These are phyloP conservation scores for Dioszegia aurantiaca DNA, from an alignment of 768 basidiomycete genomes.

Conservation along the genomic window DNA sequence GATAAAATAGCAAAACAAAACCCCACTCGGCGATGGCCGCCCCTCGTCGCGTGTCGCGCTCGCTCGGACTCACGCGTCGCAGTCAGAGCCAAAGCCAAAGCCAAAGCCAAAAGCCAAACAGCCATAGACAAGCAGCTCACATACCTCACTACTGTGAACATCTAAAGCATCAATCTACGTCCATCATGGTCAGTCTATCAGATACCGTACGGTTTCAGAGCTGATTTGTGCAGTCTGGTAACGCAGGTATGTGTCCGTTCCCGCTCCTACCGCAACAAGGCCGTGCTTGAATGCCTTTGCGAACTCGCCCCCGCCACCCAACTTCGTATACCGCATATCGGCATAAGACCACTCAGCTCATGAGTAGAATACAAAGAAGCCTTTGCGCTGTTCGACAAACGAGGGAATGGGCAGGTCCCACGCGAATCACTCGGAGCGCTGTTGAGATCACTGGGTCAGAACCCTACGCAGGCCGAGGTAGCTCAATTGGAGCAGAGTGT, in stretches of 20 bases:
- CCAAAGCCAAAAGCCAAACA: too few species aligned
- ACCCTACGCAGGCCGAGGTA: conserved; percentile 99
- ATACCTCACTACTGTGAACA: too few species aligned
- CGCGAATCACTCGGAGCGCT: conserved; percentile 87
- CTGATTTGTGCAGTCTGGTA: conserved; percentile 25
- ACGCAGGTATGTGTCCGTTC: conserved; percentile 37
- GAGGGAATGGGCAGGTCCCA: conserved; percentile 84
- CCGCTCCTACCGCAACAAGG: too few species aligned
- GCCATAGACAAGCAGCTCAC: too few species aligned
- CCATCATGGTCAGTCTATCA: too few species aligned
- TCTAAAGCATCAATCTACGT: too few species aligned
- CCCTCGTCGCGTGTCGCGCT: neutral
- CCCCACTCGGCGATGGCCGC: neutral
- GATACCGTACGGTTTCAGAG: too few species aligned
- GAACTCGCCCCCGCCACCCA: too few species aligned
- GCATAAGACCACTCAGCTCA: neutral
- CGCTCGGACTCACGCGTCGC: neutral
- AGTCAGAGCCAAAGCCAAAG: neutral
- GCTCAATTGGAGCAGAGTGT: conserved; percentile 70
- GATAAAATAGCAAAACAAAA: neutral
- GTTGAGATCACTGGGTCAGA: conserved; percentile 89
- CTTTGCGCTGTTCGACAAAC: conserved; percentile 97
- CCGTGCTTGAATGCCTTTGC: too few species aligned
- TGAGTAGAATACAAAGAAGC: conserved; percentile 87
- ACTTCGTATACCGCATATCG: neutral